Evolutionary conservation across 371 early-diverging fungal species (phyloP).

Genomic region (Syncephalastrum sp.): DNA sequence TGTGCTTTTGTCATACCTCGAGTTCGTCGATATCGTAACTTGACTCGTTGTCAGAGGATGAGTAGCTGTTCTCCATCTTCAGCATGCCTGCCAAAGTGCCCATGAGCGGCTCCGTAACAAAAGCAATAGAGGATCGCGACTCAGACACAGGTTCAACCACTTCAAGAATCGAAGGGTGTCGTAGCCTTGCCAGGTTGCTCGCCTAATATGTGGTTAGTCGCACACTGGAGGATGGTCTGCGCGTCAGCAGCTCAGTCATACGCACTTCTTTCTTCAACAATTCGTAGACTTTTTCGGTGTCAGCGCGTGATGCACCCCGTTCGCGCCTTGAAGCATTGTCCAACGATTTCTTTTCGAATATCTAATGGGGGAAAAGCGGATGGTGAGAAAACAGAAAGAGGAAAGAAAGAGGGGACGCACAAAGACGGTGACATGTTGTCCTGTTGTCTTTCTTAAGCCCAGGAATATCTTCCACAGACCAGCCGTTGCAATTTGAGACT

Average conservation of each 20-base stretch:
- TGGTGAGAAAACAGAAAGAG: background rate
- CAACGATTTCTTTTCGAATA: constrained; percentile 73
- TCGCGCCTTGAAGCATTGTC: constrained; percentile 55
- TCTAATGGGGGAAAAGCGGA: constrained; percentile 33
- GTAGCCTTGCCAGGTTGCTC: constrained; percentile 72
- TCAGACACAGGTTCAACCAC: constrained; percentile 83
- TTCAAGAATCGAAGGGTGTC: constrained; percentile 83
- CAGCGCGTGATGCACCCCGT: constrained; percentile 45
- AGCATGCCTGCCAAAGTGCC: constrained; percentile 69
- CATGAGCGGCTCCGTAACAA: constrained; percentile 79
- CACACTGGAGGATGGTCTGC: constrained; percentile 1
- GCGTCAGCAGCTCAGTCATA: background rate
- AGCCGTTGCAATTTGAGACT: constrained; percentile 54
- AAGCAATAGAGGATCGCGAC: constrained; percentile 69
- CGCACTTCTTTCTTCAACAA: constrained; percentile 65
- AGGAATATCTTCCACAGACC: constrained; percentile 70
- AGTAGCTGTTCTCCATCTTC: constrained; percentile 52
- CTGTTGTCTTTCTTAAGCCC: constrained; percentile 60
- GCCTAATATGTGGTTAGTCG: constrained; percentile 29
- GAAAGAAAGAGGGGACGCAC: constrained; percentile 33
- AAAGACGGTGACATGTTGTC: constrained; percentile 62
- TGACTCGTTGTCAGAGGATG: constrained; percentile 29
- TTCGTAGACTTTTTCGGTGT: constrained; percentile 59
- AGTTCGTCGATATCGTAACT: constrained; percentile 74
- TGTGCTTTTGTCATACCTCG: constrained; percentile 42